These are phyloP conservation scores for Irpex rosettiformis DNA, from an alignment of 1,284 basidiomycete species.

Conservation along the genomic window DNA sequence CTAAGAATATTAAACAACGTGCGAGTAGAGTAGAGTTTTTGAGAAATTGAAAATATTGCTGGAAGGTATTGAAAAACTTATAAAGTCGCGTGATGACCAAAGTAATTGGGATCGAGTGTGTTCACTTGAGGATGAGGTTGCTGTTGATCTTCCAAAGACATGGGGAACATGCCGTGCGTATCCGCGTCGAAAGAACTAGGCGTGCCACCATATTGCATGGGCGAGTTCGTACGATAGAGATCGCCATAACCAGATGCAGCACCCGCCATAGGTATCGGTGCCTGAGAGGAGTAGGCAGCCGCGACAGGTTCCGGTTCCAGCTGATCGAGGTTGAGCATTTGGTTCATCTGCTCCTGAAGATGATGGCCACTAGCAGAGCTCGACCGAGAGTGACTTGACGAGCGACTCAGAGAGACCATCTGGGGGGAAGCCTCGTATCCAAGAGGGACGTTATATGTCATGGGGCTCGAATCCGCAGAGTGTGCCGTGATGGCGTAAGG, in stretches of 20 bases:
- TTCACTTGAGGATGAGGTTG: neutral
- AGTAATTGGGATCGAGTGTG: constrained; percentile 2
- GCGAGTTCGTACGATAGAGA: constrained; percentile 26
- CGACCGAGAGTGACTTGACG: constrained; percentile 23
- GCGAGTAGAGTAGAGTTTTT: neutral
- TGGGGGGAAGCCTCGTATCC: constrained; percentile 22
- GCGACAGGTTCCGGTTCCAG: constrained; percentile 15
- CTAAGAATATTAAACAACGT: no score
- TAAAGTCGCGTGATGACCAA: neutral
- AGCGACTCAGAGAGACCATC: constrained; percentile 7
- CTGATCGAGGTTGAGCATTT: constrained; percentile 27
- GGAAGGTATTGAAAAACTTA: neutral
- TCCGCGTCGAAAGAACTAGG: constrained; percentile 22
- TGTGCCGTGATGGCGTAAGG: constrained; percentile 44
- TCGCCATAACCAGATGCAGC: constrained; percentile 14
- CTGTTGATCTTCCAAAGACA: constrained; percentile 6
- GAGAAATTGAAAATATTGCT: neutral
- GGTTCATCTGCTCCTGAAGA: constrained; percentile 30
- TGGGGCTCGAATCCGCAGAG: constrained; percentile 58
- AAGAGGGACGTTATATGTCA: constrained; percentile 46
- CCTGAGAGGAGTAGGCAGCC: constrained; percentile 10
- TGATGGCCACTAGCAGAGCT: constrained; percentile 21
- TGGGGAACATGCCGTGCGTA: constrained; percentile 6
- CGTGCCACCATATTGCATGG: constrained; percentile 23
- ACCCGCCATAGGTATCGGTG: constrained; percentile 6